Percentiles rank a stretch among this genome's conserved stretches.
Evolutionary conservation across 2,329 filamentous ascomycete genomes (phyloP).

Genomic region (Amesomyces nigricolor): DNA sequence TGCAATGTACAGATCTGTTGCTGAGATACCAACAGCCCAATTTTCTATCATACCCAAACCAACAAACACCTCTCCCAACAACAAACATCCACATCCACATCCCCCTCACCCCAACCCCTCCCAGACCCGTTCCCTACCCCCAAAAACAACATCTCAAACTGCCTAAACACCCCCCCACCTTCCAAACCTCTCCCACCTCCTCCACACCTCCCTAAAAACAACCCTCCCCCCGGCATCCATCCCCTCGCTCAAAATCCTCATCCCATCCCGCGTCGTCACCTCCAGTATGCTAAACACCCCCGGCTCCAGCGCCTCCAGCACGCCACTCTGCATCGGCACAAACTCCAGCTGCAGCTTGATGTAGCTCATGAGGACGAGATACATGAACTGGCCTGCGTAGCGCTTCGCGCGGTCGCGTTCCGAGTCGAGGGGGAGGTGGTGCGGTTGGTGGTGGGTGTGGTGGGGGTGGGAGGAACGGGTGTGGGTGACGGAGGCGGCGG

Average conservation of each 20-base stretch:
- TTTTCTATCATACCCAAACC: no score
- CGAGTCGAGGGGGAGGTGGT: constrained; percentile 46
- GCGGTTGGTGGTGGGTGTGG: constrained; percentile 45
- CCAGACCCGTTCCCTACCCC: no score
- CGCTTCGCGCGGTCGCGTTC: constrained; percentile 57
- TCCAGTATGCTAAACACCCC: constrained; percentile 55
- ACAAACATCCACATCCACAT: no score
- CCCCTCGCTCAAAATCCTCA: constrained; percentile 53
- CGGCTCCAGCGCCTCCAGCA: constrained; percentile 52
- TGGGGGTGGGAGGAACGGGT: constrained; percentile 29
- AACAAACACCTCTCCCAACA: no score
- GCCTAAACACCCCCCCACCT: constrained; percentile 53
- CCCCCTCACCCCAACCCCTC: no score
- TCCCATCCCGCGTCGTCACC: constrained; percentile 49
- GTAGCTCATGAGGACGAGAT: constrained; percentile 53
- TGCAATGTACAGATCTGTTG: no score
- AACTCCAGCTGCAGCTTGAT: constrained; percentile 56
- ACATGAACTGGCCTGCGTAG: constrained; percentile 57
- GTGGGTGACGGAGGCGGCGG: constrained; percentile 20
- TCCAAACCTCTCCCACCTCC: constrained; percentile 56
- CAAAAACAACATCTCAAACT: no score
- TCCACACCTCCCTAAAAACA: constrained; percentile 53
- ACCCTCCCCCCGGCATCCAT: constrained; percentile 55
- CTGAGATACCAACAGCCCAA: no score
- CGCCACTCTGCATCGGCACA: constrained; percentile 40